Evolutionary conservation across 441 rosid genomes (phyloP), one percentile per base, ranked within the genome.

Genomic region (Arabidopsis hybrid): DNA sequence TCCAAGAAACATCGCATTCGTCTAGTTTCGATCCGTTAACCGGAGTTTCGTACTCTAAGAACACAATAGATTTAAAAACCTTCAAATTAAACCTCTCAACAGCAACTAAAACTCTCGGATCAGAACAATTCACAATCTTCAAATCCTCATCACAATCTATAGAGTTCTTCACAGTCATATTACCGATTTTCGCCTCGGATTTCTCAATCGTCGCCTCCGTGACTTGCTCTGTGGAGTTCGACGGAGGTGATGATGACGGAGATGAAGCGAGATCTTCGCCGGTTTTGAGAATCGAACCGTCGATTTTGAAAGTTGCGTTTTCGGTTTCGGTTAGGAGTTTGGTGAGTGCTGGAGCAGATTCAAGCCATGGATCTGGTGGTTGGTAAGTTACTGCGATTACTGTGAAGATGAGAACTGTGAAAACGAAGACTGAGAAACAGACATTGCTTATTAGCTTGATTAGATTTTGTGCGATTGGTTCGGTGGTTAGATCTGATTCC

Each of bases 321-420:
- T 91, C 93, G 61, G 69, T 82, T 69, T 72, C 77, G 11, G 97
- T 86, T 77, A 92, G 86, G 82, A 95, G 87, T 34, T 85, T 85
- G 31, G 97, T 87, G 9, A 92, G 76, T n/a, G 93, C 93, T 1
- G 97, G 97, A 73, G 99, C 95, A 2, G 97, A 91, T 71, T 95
- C 91, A 47, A 95, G 90, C 99, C 97, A 92, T 73, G 97, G 97
- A 88, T 95, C 99, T 67, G 94, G 97, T 10, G 99, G 99, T 70
- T 92, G 97, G 79, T 95, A 92, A 38, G 97, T 92, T 77, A 92
- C 84, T 56, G 99, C 98, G 74, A 95, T 83, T 35, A 87, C 97
- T 0, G 97, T 91, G 74, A 95, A 87, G 1, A 92, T 86, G 69
- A 95, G 81, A 45, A 95, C 98, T 2, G 89, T 75, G 88, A 95